Base-by-base conservation (phyloP, 78 protist genomes). In the Dictyostelium firmibasis region DNA sequence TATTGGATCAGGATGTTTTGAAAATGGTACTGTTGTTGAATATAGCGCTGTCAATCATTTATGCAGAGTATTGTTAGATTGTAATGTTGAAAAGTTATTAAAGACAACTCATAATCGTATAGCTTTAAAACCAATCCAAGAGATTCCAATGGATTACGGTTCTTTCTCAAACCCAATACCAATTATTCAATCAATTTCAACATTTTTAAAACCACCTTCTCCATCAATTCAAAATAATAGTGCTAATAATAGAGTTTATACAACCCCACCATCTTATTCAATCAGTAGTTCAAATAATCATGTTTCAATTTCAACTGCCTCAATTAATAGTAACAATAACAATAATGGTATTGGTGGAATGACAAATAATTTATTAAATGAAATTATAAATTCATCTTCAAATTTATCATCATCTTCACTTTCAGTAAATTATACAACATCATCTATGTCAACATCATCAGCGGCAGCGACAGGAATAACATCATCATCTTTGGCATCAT, bases 21-120 rank as follows among this genome's bases (percentile, higher is more conserved):
- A 89, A 20, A n/a, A 89, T 10, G 94, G 94, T 41, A 89, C 94
- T 0, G 82, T 89, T n/a, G 47, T 89, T 44, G 94, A 89, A 31
- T 89, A 89, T 57, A 62, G 70, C 23, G 57, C 43, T 2, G 81
- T 62, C 11, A 67, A 67, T 44, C 84, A 81, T 36, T 14, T 69
- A 16, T 44, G 74, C 18, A 50, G 83, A 29, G 86, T 89, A 3
- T 75, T 89, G n/a, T 67, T 89, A 4, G 94, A 89, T 47, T 75
- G 75, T 44, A 89, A 89, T 47, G 83, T 89, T 7, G 74, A 79
- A 1, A 78, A 69, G 23, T 35, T 89, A 11, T 29, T 18, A 7
- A 60, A 69, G 18, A 79, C 94, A 0, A 81, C 83, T 31, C 94
- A 89, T 67, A 76, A 44, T 35, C 41, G 81, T 33, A 38, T 35